Evolutionary conservation across 2,329 filamentous ascomycete species (phyloP), one percentile per base, ranked within the genome.

Genomic region (Graphilbum fragrans): DNA sequence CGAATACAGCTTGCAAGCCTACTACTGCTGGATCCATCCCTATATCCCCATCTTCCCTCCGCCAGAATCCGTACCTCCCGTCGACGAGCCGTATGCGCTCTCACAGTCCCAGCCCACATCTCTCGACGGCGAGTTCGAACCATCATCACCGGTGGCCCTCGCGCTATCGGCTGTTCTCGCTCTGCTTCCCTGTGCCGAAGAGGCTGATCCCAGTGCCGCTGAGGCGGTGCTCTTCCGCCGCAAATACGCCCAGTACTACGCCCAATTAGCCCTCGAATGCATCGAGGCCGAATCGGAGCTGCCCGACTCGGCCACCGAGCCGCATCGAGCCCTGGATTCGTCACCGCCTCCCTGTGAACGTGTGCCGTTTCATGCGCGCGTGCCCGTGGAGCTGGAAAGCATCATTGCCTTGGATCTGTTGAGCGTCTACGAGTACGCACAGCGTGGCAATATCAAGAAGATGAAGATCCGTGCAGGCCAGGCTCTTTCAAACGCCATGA

Each of bases 401-500:
- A 61, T 70, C 31, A 56, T 72, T 23, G 66, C 69, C 3, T 54
- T 71, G 27, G 55, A 67, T 38, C 48, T 72, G 12, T 52, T 72
- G 2, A 68, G 66, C 47, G 59, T 69, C 5, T 72, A 72, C 49
- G 69, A 72, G 51, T 72, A 72, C 52, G 62, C 65, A 1, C 68
- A 72, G 45, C 58, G 69, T 6, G 69, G 69, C 1, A 72, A 72
- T 47, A 53, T 72, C 46, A 65, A 66, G 45, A 71, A 70, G 51
- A 70, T 71, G 66, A 58, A 62, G 41, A 63, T 59, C 42, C 58
- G 68, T 40, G 63, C 67, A 1, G 65, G 65, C 0, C 63, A 69
- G 42, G 68, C 69, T 3, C 49, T 72, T 31, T 57, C 66, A 45
- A 51, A 61, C 16, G 67, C 67, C 8, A 66, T 70, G 58, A 65